Evolutionary conservation across 306 rosid species (phyloP).

Genomic region (Hippophae rhamnoides): DNA sequence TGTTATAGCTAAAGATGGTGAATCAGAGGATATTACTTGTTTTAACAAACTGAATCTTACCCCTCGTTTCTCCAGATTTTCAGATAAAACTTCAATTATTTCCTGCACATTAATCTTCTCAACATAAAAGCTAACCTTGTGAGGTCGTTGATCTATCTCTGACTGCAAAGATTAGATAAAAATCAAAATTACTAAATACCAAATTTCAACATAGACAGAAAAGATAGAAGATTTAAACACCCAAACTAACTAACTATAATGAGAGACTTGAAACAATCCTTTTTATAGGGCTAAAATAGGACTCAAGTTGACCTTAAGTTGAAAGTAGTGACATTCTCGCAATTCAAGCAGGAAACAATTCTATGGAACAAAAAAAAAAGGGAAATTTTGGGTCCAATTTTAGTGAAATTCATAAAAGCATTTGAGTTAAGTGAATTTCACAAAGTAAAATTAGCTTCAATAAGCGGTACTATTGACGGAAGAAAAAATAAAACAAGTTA

Average conservation of each 20-base stretch:
- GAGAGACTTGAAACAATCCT: neutral
- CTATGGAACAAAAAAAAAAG: too few species aligned
- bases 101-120: slow-evolving; percentile 47
- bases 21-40: neutral
- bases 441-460: too few species aligned
- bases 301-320: too few species aligned
- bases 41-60: slow-evolving; percentile 24
- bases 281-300: too few species aligned
- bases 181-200: neutral
- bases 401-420: too few species aligned
- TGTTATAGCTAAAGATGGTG: neutral
- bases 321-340: too few species aligned
- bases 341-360: too few species aligned
- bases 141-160: slow-evolving; percentile 66
- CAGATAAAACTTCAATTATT: slow-evolving; percentile 36
- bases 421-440: too few species aligned
- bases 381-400: too few species aligned
- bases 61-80: slow-evolving; percentile 48
- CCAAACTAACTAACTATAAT: neutral
- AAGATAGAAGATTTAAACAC: neutral
- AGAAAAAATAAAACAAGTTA: too few species aligned
- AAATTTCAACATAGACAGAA: neutral
- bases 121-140: slow-evolving; percentile 75
- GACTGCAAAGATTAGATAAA: slow-evolving; percentile 40
- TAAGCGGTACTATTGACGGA: too few species aligned